A percentile compares a stretch with the other conserved stretches of the same genome.
Evolutionary conservation across 164 flowering plant genomes (phyloP).

Genomic region (Sedum album): DNA sequence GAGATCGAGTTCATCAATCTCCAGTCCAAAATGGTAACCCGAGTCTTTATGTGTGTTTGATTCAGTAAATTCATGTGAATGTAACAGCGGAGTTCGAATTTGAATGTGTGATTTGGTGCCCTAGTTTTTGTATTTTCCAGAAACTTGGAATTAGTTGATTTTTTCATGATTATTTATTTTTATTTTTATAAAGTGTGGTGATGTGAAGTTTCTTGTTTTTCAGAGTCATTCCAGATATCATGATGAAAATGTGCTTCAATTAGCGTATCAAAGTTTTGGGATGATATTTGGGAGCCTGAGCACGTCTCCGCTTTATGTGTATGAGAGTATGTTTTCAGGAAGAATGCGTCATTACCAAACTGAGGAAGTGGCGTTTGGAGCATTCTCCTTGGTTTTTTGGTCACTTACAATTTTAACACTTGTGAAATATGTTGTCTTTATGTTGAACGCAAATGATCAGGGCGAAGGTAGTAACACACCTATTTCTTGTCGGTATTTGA

Average conservation of each 20-base stretch:
- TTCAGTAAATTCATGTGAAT: neutral
- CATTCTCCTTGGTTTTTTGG: conserved; percentile 74
- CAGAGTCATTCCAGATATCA: conserved; percentile 33
- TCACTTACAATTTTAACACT: conserved; percentile 53
- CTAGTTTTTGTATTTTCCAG: neutral
- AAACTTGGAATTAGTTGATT: neutral
- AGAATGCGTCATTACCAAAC: conserved; percentile 24
- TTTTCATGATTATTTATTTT: neutral
- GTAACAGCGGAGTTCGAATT: neutral
- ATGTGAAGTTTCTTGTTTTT: neutral
- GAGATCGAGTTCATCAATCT: neutral
- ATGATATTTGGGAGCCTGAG: conserved; percentile 58
- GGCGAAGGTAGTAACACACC: conserved; percentile 51
- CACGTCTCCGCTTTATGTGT: conserved; percentile 76
- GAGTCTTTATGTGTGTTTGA: neutral
- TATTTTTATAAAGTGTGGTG: too few species aligned
- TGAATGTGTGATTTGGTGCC: neutral
- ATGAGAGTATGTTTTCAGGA: conserved; percentile 43
- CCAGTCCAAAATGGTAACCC: neutral
- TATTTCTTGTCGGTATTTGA: neutral
- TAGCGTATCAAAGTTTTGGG: conserved; percentile 73
- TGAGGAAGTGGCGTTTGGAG: conserved; percentile 62
- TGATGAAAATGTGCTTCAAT: conserved; percentile 24
- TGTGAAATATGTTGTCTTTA: conserved; percentile 51
- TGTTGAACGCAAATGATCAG: conserved; percentile 62